Evolutionary conservation across 2,329 filamentous ascomycete species (phyloP), one percentile per base, ranked within the genome.

Genomic region (Tothia fuscella): DNA sequence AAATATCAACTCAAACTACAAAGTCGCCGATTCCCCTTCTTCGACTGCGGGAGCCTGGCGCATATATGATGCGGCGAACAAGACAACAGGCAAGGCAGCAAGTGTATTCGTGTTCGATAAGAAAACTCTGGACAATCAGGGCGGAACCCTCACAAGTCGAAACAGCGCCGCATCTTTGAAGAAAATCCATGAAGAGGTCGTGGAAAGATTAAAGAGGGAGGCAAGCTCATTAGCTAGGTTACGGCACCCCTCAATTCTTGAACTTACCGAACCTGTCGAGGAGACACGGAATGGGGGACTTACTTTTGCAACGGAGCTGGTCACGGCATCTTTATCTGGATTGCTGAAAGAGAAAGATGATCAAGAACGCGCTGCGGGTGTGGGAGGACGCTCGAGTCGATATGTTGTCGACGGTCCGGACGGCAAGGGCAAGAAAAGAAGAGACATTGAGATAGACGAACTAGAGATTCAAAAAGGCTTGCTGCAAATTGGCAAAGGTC

Each of bases 31-130:
- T 20, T 77, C 76, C 46, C 75, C 82, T 9, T 80, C 77, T n/a
- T 82, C 86, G 39, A 77, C 77, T 40, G 84, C 88, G 13, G 91
- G 91, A 14, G 85, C 88, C 45, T 98, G 91, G 91, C 93, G 87
- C 67, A 91, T 98, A 55, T 89, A 89, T 71, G 88, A 95, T 65
- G 88, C 84, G 45, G 96, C 93, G 69, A 93, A 93, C 66, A 96
- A 95, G 65, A 86, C 82, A 22, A 94, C 87, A 0, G 85, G 84
- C 50, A 93, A 91, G 59, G 62, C 80, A 6, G 91, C 81, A 42
- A 95, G 88, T 13, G 79, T 96, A 50, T 98, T 96, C 55, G 79
- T 96, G 50, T 95, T 96, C 59, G 91, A 98, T 50, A 80, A 78
- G 58, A 94, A 93, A 63, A 76, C 77, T 1, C 67, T 98, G 42